Conservation (phyloP, 129 eudicot species). For the Pseudognaphalium luteoalbum region DNA sequence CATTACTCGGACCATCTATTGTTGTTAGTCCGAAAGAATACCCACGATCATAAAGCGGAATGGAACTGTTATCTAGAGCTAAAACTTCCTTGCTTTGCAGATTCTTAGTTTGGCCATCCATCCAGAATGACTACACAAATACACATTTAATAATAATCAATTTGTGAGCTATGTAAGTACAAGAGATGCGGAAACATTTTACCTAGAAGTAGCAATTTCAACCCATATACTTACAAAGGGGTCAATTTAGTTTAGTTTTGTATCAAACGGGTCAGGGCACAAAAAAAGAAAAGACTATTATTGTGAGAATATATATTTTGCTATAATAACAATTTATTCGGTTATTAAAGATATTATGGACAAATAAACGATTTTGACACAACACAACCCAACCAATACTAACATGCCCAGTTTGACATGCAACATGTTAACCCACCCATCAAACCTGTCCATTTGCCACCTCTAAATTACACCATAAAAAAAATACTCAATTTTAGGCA, state of each 20-base stretch:
- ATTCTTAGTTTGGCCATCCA: slow-evolving; percentile 58
- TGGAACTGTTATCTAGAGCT: slow-evolving; percentile 58
- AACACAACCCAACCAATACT: not conserved
- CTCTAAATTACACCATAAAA: not conserved
- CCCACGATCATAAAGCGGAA: slow-evolving; percentile 96
- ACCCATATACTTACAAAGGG: not conserved
- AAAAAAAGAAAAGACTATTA: not conserved
- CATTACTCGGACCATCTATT: slow-evolving; percentile 49
- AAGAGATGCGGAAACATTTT: not conserved
- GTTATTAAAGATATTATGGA: not conserved
- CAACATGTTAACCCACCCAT: not conserved
- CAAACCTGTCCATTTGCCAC: not conserved
- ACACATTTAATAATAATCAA: not conserved
- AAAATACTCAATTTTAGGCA: not conserved
- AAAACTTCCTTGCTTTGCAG: slow-evolving; percentile 46
- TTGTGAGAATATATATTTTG: not conserved
- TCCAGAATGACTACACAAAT: slow-evolving; percentile 72
- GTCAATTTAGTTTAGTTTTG: not conserved
- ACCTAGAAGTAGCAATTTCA: not conserved
- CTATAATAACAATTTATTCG: not conserved
- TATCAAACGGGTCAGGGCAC: not conserved
- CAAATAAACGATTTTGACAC: not conserved
- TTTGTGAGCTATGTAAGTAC: not conserved
- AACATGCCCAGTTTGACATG: not conserved
- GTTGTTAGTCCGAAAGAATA: slow-evolving; percentile 61